A percentile compares a stretch with the other conserved stretches of the same genome.
Conservation (phyloP, 2,329 filamentous ascomycete species). For the Samsoniella hepiali region DNA sequence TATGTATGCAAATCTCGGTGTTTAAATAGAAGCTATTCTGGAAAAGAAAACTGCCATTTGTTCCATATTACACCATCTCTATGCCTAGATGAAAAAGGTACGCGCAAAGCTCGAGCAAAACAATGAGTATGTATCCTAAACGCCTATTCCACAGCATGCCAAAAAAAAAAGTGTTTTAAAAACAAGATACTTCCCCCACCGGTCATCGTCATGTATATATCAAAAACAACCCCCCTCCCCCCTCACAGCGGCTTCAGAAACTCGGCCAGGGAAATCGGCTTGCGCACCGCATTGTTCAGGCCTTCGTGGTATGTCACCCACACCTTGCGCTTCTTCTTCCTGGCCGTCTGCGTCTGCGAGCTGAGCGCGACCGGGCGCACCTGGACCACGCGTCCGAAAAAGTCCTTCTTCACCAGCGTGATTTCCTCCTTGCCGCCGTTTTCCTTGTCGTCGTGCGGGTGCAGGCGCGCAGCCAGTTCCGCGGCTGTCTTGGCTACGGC, state of each 20-base stretch:
- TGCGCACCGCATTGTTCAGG: conserved; percentile 86
- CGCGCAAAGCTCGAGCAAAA: not conserved
- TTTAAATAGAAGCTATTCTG: not conserved
- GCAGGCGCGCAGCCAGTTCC: conserved; percentile 32
- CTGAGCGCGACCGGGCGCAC: conserved; percentile 38
- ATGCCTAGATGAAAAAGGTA: not conserved
- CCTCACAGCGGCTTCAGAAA: conserved; percentile 63
- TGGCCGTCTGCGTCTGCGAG: conserved; percentile 36
- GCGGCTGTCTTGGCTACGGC: conserved; percentile 31
- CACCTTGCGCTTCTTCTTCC: conserved; percentile 57
- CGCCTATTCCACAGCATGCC: not conserved
- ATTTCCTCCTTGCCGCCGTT: conserved; percentile 27
- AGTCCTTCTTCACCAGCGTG: conserved; percentile 65
- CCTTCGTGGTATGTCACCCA: conserved; percentile 92
- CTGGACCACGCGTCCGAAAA: conserved; percentile 74
- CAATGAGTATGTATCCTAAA: not conserved
- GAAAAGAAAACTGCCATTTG: not conserved
- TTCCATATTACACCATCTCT: not conserved
- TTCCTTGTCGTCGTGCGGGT: conserved; percentile 33
- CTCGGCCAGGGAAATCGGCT: conserved; percentile 78
- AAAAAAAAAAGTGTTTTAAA: not conserved
- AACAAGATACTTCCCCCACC: not conserved
- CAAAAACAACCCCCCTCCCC: not conserved
- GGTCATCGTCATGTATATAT: not conserved
- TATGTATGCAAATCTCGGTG: not conserved